Evolutionary conservation across 768 basidiomycete species (phyloP).

Genomic region (Mycena maculata): DNA sequence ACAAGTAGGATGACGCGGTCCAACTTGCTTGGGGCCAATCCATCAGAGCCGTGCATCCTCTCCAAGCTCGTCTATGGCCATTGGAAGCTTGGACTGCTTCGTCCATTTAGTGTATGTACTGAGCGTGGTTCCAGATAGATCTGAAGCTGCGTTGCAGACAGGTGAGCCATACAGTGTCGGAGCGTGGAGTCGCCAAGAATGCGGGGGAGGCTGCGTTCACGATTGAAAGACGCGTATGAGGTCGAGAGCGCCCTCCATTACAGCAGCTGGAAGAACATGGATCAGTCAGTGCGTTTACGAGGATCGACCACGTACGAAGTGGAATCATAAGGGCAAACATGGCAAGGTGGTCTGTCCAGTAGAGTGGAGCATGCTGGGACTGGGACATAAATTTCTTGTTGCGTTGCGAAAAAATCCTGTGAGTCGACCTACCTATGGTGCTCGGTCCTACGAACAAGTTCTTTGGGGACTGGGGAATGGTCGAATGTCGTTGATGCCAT

Average conservation of each 20-base stretch:
- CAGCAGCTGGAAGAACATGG: not conserved
- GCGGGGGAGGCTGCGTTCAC: not conserved
- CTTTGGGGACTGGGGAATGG: no score
- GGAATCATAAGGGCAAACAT: no score
- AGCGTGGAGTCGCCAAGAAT: not conserved
- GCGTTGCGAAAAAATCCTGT: no score
- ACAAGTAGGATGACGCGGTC: slow-evolving; percentile 48
- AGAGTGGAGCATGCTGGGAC: no score
- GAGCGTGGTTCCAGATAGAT: slow-evolving; percentile 36
- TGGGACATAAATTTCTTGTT: no score
- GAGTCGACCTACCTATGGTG: no score
- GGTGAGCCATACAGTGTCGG: not conserved
- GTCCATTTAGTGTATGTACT: slow-evolving; percentile 36
- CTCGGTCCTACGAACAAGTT: no score
- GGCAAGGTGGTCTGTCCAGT: no score
- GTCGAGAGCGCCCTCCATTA: not conserved
- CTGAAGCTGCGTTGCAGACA: slow-evolving; percentile 37
- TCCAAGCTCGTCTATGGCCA: slow-evolving; percentile 42
- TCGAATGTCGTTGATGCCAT: no score
- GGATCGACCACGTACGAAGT: no score
- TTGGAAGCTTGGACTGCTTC: slow-evolving; percentile 31
- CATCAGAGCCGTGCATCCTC: slow-evolving; percentile 44
- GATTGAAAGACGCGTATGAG: not conserved
- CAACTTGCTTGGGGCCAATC: slow-evolving; percentile 44
- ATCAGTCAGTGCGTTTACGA: not conserved